Base-by-base conservation (phyloP, 1,284 basidiomycete species). In the Rhodotorula sp. region DNA sequence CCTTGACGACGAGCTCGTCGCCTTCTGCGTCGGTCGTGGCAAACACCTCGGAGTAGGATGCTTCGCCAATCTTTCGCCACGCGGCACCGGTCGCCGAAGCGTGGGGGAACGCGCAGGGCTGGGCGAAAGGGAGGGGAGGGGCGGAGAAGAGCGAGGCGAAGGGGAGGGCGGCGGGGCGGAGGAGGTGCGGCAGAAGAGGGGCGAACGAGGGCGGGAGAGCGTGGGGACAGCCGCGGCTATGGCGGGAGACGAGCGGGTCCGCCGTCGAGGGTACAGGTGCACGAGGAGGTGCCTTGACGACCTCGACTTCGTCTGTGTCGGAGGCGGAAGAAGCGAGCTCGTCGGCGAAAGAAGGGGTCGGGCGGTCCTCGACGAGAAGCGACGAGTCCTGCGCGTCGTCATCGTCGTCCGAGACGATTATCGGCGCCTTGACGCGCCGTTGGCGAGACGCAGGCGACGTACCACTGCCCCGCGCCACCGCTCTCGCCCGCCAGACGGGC, bases 31-130 rank as follows among this genome's bases (percentile, higher is more conserved):
- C 62, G 17, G 89, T 88, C 61, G 94, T 88, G 7, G 89, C 89
- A 82, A 93, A 99, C n/a, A 99, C 97, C 80, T 99, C 96, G 0
- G 93, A 97, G 81, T 91, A 99, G 61, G 91, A 93, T 17, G 96
- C 96, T 82, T 99, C 96, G 58, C 95, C 96, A 65, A 97, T 89
- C 82, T 99, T 99, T 73, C 83, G 84, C 78, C 78, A 79, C 17
- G 27, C 55, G 10, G 63, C 34, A 4, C 44, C 41, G 41, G 58
- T 46, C 8, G 45, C 34, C 19, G 34, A n/a, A n/a, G 63, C 42
- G 25, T 25, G 14, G 0, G 65, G 23, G 54, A 64, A 57, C 4
- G 72, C 1, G 68, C 7, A 61, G 61, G 67, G 34, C 34, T 34
- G 34, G 17, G 68, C 53, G 58, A 79, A 77, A 44, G 27, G 72